Base-by-base conservation (phyloP, 2,329 filamentous ascomycete genomes). In the Pochonia chlamydosporia region DNA sequence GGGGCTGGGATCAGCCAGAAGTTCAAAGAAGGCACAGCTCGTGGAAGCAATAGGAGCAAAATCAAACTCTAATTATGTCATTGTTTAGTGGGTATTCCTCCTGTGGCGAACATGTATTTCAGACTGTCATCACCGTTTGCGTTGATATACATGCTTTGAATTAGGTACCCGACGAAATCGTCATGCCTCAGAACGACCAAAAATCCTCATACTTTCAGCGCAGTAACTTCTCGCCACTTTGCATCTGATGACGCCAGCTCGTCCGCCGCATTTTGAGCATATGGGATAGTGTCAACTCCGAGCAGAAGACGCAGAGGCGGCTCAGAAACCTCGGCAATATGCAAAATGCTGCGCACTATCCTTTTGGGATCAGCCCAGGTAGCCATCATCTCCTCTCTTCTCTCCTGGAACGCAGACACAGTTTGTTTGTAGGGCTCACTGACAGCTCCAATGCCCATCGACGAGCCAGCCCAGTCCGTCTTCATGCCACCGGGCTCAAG, bases 401-500 rank as follows among this genome's bases (percentile, higher is more conserved):
- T 4, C n/a, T 40, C 49, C n/a, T 39, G 7, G 44, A 58, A 56
- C 11, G 26, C 44, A 0, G 71, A 63, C 57, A 75, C 59, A 1
- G 58, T 66, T 36, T 55, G 47, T 43, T 59, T 35, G 23, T 71
- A 71, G 1, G 63, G 63, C 46, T 68, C 62, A 43, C 57, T 66
- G 16, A 68, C 48, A 2, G 49, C 0, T 13, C 26, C 26, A 13
- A 56, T 48, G 5, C 49, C 24, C 53, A 63, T 66, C 2, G 61
- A 63, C 13, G 49, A 54, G 2, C 53, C 60, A 9, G 63, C 61
- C 64, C 63, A 71, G 36, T 71, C 66, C 0, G 69, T 72, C 40
- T 61, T 63, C 36, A 72, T 68, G 7, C 63, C 67, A 10, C 68
- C 69, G 0, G 69, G 69, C 42, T 70, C 68, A 1, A 69, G 50